A percentile compares a stretch with the other conserved stretches of the same genome.
Conservation (phyloP, 1,284 basidiomycete species). For the Ustilago hordei region DNA sequence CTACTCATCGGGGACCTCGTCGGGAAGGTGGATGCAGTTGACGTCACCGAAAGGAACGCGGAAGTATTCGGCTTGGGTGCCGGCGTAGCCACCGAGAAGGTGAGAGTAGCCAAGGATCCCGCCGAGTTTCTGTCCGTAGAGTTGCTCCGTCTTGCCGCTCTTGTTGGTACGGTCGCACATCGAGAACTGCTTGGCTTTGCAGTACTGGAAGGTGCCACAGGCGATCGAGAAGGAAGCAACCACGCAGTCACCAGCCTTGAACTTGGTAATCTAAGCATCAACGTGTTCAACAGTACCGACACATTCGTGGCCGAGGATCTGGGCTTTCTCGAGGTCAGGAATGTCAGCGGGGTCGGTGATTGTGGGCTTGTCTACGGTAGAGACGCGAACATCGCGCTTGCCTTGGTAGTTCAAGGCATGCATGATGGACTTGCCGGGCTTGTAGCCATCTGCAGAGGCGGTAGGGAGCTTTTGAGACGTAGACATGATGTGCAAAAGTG, state of each 20-base stretch:
- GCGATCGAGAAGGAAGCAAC: slow-evolving; percentile 81
- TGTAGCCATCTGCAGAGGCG: slow-evolving; percentile 30
- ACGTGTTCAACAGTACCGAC: slow-evolving; percentile 61
- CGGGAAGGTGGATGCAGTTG: slow-evolving; percentile 79
- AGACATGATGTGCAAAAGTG: not conserved
- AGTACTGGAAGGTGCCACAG: slow-evolving; percentile 80
- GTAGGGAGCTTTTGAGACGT: slow-evolving; percentile 22
- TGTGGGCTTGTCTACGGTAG: slow-evolving; percentile 74
- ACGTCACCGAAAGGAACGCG: slow-evolving; percentile 79
- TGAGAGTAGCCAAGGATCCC: slow-evolving; percentile 74
- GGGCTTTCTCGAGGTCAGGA: slow-evolving; percentile 77
- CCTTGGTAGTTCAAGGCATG: slow-evolving; percentile 79
- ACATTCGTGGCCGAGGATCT: slow-evolving; percentile 71
- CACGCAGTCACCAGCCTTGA: slow-evolving; percentile 60
- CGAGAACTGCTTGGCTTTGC: slow-evolving; percentile 78
- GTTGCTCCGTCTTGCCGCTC: slow-evolving; percentile 75
- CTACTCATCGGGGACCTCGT: slow-evolving; percentile 49
- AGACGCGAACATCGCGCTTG: slow-evolving; percentile 71
- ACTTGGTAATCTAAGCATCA: slow-evolving; percentile 45
- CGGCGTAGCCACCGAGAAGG: slow-evolving; percentile 80
- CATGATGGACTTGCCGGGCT: slow-evolving; percentile 39
- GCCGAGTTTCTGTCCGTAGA: slow-evolving; percentile 74
- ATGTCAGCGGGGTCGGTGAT: slow-evolving; percentile 78
- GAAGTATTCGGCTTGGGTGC: slow-evolving; percentile 74
- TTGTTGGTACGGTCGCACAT: slow-evolving; percentile 81